phyloP scores from a whole-genome alignment of 2,329 filamentous ascomycete species.

The Alternaria novae-zelandiae region DNA sequence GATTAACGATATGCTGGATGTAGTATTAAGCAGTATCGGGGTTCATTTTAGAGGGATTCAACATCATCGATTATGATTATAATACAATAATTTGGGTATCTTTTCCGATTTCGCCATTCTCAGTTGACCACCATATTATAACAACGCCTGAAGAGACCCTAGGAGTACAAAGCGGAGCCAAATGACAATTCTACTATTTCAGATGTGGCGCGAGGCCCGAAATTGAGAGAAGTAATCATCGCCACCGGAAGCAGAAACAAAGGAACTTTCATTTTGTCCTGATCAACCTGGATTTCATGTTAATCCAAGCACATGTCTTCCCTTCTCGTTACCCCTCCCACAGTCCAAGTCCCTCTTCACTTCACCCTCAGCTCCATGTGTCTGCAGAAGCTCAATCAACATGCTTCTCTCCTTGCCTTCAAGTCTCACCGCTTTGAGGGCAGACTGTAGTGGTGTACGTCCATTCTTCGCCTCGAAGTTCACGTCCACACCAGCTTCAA shows the following conservation, averaged over 20 bases:
- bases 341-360: conserved; percentile 18
- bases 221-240: not conserved
- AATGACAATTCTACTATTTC: not conserved
- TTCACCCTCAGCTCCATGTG: conserved; percentile 38
- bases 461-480: conserved; percentile 30
- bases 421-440: conserved; percentile 23
- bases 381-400: conserved; percentile 38
- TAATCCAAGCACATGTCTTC: conserved; percentile 27
- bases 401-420: conserved; percentile 36
- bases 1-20: not conserved
- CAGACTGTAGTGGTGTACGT: conserved; percentile 31
- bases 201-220: not conserved
- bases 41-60: rapidly evolving
- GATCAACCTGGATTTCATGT: conserved; percentile 3
- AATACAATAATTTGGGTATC: not conserved
- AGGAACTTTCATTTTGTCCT: not conserved
- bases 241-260: not conserved
- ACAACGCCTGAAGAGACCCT: not conserved
- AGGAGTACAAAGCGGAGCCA: not conserved
- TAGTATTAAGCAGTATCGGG: not conserved
- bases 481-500: conserved; percentile 42
- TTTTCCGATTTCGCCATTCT: not conserved
- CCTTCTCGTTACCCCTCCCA: conserved; percentile 28
- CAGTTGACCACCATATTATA: not conserved
- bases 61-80: not conserved